These are phyloP conservation scores for Nakaseomyces kungkrabaensis DNA, from an alignment of 1,139 yeast species.

Conservation along the genomic window DNA sequence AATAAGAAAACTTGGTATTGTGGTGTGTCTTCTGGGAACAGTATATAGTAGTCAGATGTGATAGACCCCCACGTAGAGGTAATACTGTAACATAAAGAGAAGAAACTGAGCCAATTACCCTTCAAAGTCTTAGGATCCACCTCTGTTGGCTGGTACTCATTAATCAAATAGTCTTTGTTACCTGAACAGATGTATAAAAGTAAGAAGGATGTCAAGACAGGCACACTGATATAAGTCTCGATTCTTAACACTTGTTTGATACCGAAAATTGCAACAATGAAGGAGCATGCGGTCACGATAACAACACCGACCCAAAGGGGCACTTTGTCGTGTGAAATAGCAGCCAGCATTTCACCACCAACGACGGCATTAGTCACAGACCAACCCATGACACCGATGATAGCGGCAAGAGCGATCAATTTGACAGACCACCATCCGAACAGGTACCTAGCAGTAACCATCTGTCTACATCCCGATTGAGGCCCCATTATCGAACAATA, in stretches of 20 bases:
- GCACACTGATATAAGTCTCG: slow-evolving; percentile 60
- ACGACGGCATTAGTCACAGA: slow-evolving; percentile 73
- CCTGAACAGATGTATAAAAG: slow-evolving; percentile 62
- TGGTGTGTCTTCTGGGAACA: slow-evolving; percentile 68
- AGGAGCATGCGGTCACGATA: slow-evolving; percentile 54
- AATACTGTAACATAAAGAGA: slow-evolving; percentile 65
- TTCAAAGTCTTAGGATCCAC: slow-evolving; percentile 36
- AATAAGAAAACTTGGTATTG: slow-evolving; percentile 45
- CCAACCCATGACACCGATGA: slow-evolving; percentile 80
- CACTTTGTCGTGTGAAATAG: slow-evolving; percentile 51
- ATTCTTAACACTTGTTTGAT: slow-evolving; percentile 58
- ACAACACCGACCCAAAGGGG: slow-evolving; percentile 68
- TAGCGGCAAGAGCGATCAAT: slow-evolving; percentile 56
- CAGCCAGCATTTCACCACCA: slow-evolving; percentile 71
- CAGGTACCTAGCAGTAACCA: slow-evolving; percentile 69
- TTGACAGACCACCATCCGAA: slow-evolving; percentile 82
- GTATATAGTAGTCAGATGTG: slow-evolving; percentile 75
- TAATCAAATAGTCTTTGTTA: slow-evolving; percentile 34
- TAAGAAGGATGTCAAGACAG: slow-evolving; percentile 59
- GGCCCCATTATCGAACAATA: slow-evolving; percentile 83
- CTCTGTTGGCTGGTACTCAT: slow-evolving; percentile 25
- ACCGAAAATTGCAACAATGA: slow-evolving; percentile 65
- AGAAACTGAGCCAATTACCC: slow-evolving; percentile 67
- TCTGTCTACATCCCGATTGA: slow-evolving; percentile 74
- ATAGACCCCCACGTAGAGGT: slow-evolving; percentile 89